A percentile compares a stretch with the other conserved stretches of the same genome.
Conservation (phyloP, 257 asterid species). For the Solanum paucissectum region DNA sequence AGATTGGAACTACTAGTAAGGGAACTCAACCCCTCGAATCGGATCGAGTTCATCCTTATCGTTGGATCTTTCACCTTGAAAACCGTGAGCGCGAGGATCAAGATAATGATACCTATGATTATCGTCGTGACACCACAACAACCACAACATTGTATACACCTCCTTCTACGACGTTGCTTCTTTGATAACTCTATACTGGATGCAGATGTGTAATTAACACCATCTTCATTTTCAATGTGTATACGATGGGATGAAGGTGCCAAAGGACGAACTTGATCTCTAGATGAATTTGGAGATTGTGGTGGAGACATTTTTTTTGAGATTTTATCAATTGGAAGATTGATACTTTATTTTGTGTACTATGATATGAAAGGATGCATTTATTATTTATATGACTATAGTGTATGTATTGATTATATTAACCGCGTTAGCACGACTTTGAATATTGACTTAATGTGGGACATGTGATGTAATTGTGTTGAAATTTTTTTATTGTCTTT, state of each 20-base stretch:
- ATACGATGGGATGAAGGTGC: neutral
- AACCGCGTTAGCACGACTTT: neutral
- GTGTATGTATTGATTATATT: neutral
- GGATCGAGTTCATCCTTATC: constrained; percentile 2
- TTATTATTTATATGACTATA: neutral
- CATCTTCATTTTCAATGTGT: neutral
- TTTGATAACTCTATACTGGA: neutral
- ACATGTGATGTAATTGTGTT: neutral
- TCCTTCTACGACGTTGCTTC: constrained; percentile 3
- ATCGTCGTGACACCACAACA: constrained; percentile 10
- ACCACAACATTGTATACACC: constrained; percentile 19
- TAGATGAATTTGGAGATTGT: neutral
- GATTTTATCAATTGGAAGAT: neutral
- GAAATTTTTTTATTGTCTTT: neutral
- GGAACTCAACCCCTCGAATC: constrained; percentile 8
- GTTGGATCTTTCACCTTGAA: constrained; percentile 19
- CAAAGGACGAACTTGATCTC: neutral
- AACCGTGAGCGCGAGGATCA: constrained; percentile 16
- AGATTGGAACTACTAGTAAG: neutral
- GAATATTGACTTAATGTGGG: neutral
- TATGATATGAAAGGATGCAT: neutral
- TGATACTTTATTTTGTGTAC: neutral
- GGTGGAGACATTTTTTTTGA: neutral
- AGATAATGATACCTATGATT: neutral
- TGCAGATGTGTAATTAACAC: neutral